Percentiles rank a stretch among this genome's conserved stretches.
Conservation (phyloP, 257 asterid species). For the Parsonsia alboflavescens region DNA sequence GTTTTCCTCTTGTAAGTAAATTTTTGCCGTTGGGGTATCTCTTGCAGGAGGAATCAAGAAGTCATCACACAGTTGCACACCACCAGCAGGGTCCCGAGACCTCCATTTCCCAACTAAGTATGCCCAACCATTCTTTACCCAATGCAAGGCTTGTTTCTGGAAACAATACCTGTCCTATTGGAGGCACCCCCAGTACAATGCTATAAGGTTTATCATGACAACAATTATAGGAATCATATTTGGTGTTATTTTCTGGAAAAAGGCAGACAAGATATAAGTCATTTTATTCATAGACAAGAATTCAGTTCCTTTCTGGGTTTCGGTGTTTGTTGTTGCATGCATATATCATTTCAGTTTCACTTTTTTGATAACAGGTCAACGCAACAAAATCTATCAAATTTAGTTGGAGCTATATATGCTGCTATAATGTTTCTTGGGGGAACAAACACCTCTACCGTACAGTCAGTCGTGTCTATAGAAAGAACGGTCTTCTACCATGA, state of each 20-base stretch:
- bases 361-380: conserved; percentile 47
- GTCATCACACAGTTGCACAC: conserved; percentile 57
- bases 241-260: conserved; percentile 70
- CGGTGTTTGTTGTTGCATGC: neutral
- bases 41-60: conserved; percentile 66
- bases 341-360: conserved; percentile 7
- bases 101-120: conserved; percentile 51
- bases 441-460: too few relatives aligned
- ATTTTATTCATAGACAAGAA: conserved; percentile 2
- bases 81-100: conserved; percentile 56
- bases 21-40: neutral
- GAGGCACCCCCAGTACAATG: conserved; percentile 67
- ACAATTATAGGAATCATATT: conserved; percentile 55
- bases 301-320: neutral
- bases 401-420: too few relatives aligned
- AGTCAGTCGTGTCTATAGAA: too few relatives aligned
- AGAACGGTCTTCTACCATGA: too few relatives aligned
- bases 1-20: neutral
- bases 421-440: too few relatives aligned
- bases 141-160: conserved; percentile 85
- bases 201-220: conserved; percentile 63
- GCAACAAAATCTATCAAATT: too few relatives aligned
- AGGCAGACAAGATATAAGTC: conserved; percentile 56
- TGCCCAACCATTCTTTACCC: conserved; percentile 51
- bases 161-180: conserved; percentile 65